These are phyloP conservation scores for Rhododendron kiyosumense DNA, from an alignment of 148 eudicot species.

Conservation along the genomic window DNA sequence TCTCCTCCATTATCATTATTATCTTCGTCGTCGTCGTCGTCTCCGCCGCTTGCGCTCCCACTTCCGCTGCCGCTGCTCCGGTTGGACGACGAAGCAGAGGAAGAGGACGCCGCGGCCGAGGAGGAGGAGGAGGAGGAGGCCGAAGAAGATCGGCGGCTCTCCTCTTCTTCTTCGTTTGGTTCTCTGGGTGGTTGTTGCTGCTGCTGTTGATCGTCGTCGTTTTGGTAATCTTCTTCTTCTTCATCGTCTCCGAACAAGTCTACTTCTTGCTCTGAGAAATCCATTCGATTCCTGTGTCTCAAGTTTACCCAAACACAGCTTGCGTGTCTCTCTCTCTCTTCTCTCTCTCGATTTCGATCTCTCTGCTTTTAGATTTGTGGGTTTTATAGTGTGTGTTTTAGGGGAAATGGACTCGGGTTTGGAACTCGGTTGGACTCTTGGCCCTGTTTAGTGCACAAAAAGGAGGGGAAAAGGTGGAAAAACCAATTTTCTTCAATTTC, in stretches of 20 bases:
- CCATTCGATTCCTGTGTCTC: constrained; percentile 33
- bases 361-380: background rate
- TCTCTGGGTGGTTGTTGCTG: background rate
- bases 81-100: constrained; percentile 54
- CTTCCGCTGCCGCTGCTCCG: constrained; percentile 39
- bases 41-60: constrained; percentile 27
- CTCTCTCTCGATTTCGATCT: background rate
- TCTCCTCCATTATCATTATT: constrained; percentile 30
- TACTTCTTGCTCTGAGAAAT: constrained; percentile 54
- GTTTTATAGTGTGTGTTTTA: background rate
- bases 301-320: background rate
- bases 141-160: constrained; percentile 48
- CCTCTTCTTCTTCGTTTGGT: constrained; percentile 12
- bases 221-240: constrained; percentile 14
- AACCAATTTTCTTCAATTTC: too few relatives aligned
- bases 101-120: constrained; percentile 35
- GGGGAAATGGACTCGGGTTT: background rate
- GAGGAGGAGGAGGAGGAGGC: constrained; percentile 48
- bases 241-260: constrained; percentile 65
- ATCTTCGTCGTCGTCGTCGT: constrained; percentile 22
- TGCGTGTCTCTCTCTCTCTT: background rate
- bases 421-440: background rate
- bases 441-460: background rate
- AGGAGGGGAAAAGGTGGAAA: too few relatives aligned
- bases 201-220: constrained; percentile 27